Evolutionary conservation across 2,329 filamentous ascomycete species (phyloP), one percentile per base, ranked within the genome.

Genomic region (Aspergillus fijiensis): DNA sequence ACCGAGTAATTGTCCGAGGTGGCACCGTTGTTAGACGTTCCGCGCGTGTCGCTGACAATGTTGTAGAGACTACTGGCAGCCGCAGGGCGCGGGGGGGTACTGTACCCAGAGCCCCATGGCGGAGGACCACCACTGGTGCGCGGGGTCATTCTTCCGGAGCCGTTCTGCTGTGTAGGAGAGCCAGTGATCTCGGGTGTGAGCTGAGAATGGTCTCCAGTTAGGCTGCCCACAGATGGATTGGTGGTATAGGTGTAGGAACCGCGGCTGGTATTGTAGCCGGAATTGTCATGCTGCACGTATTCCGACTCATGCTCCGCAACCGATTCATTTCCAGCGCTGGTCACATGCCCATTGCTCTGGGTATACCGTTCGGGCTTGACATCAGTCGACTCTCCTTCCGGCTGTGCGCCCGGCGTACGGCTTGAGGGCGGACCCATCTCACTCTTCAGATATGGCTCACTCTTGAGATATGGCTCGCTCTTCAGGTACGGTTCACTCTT

Each of bases 61-160:
- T 88, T 96, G 82, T 96, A 96, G 54, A 96, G 81, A 72, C 87
- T 96, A 80, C 91, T 93, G 0, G 90, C 88, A 3, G 89, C 84
- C 1, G 77, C 65, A 2, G 85, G 81, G 48, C 92, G 88, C 23
- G 92, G 92, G 52, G 93, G 89, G 0, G 91, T 93, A 73, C 82
- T 89, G 78, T 96, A 96, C 27, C 88, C 88, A 54, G 83, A 85
- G 5, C 84, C 76, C 77, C 96, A 97, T 75, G 92, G 81, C 66
- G 90, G 89, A 42, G 87, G 82, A 0, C 89, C 84, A 10, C 86
- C 83, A 4, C 91, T 85, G 0, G 91, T 96, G 67, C 93, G 87
- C 11, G 93, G 92, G 5, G 92, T 96, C 39, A 92, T 91, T 62
- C 92, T 87, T 35, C 92, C 92, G 31, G 92, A 94, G 23, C 87